Base-by-base conservation (phyloP, 73 alveolate genomes). In the Uronychia setigera region DNA sequence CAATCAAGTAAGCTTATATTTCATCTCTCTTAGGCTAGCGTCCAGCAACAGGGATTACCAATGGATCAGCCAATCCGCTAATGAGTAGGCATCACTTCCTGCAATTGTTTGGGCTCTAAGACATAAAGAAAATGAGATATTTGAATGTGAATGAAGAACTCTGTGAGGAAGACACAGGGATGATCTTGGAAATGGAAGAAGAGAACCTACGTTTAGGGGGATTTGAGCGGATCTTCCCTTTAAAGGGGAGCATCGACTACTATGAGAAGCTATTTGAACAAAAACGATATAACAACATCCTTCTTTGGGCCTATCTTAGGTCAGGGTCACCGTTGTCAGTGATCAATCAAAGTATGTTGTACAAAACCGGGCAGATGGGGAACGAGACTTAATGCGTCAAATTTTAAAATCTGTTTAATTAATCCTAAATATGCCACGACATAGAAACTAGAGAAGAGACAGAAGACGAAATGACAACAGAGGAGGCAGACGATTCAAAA, bases 201-300 rank as follows among this genome's bases (percentile, higher is more conserved):
- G 92, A 89, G 74, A 33, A 74, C 28, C 32, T 76, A 27, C 35
- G 95, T 35, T 0, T 32, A 28, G 96, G 94, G 0, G 83, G 80
- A 30, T 93, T 93, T 60, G 85, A 82, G 74, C 57, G 88, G 77
- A 87, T 93, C 31, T 93, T 89, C 86, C 97, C 97, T 9, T 58
- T 90, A 26, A 83, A 83, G 46, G 58, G 58, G 34, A 93, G 84
- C 88, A 31, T 91, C 29, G 89, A 87, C 31, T 79, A 79, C 31
- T 91, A 90, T 80, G 85, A 80, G 86, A 93, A 93, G 78, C 91
- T 34, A 83, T 93, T 89, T 59, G 93, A 86, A 1, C 77, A 57
- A n/a, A 34, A 32, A 29, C n/a, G 87, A 30, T 28, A 32, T 57
- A 80, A 80, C 87, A 80, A 80, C 79, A 11, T 5, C 67, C 67